These are phyloP conservation scores for Plectosphaerella cucumerina DNA, from an alignment of 2,329 filamentous ascomycete species.

Conservation along the genomic window DNA sequence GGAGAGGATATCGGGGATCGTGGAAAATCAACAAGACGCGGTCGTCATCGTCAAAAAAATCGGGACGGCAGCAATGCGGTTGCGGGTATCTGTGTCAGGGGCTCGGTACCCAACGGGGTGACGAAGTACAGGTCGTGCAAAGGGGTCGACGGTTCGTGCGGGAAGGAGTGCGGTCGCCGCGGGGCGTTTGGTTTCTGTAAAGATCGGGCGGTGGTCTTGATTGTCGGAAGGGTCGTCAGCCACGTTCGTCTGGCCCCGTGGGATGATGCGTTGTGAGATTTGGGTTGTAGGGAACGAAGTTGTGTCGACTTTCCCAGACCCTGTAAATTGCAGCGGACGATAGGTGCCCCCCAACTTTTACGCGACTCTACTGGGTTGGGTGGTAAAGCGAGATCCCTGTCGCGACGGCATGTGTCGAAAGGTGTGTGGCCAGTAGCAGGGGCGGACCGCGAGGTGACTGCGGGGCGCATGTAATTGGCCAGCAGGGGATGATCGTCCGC, in stretches of 20 bases:
- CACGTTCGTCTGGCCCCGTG: no score
- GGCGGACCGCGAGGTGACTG: conserved; percentile 3
- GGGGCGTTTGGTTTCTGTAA: background rate
- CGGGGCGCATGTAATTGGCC: conserved; percentile 10
- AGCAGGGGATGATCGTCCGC: conserved; percentile 4
- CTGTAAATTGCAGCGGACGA: background rate
- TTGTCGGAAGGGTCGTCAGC: background rate
- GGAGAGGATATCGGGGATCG: conserved; percentile 6
- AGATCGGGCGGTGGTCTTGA: background rate
- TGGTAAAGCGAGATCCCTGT: conserved; percentile 20
- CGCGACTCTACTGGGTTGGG: conserved; percentile 3
- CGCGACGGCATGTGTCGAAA: conserved; percentile 28
- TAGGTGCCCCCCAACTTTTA: conserved; percentile 6
- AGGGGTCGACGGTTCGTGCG: background rate
- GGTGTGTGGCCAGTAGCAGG: conserved; percentile 14
- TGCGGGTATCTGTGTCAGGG: background rate
- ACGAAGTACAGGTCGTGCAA: background rate
- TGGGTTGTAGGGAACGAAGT: conserved; percentile 6
- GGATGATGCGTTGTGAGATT: background rate
- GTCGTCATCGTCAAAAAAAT: conserved; percentile 10
- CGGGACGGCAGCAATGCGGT: background rate
- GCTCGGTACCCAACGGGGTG: background rate
- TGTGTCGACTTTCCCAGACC: conserved; percentile 3
- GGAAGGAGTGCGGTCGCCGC: background rate
- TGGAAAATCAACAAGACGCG: conserved; percentile 10